Evolutionary conservation across 805 yeast genomes (phyloP).

Genomic region (Pichia californica): DNA sequence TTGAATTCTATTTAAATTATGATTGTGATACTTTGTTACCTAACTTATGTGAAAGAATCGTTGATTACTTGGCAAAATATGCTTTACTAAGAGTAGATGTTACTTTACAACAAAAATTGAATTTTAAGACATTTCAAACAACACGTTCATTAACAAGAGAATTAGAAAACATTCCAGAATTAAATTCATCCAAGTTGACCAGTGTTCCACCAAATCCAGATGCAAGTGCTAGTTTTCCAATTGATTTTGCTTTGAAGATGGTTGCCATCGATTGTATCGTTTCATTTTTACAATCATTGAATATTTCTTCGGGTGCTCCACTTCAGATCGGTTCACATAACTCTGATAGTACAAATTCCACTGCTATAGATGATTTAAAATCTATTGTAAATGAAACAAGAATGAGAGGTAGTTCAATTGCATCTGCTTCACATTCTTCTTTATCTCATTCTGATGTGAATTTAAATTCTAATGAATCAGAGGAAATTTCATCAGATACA

Average conservation of each 20-base stretch:
- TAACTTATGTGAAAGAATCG: constrained; percentile 76
- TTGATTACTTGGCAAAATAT: constrained; percentile 68
- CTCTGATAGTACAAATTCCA: too few relatives aligned
- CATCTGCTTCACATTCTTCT: constrained; percentile 21
- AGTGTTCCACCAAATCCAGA: constrained; percentile 52
- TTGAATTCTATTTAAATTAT: constrained; percentile 89
- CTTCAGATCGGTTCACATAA: constrained; percentile 3
- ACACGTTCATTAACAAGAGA: constrained; percentile 48
- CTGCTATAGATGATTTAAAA: constrained; percentile 9
- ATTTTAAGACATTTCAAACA: constrained; percentile 40
- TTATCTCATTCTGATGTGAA: constrained; percentile 19
- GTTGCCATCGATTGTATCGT: constrained; percentile 75
- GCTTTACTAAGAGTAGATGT: constrained; percentile 69
- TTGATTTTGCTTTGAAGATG: constrained; percentile 80
- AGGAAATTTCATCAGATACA: constrained; percentile 56
- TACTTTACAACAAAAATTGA: constrained; percentile 58
- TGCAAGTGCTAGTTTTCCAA: constrained; percentile 49
- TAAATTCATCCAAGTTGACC: constrained; percentile 62
- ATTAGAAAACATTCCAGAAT: constrained; percentile 50
- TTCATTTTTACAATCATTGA: constrained; percentile 71
- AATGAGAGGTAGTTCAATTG: constrained; percentile 19
- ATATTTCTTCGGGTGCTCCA: constrained; percentile 77
- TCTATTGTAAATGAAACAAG: constrained; percentile 2
- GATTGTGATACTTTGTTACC: constrained; percentile 84
- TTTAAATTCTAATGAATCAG: constrained; percentile 12